Evolutionary conservation across 805 yeast species (phyloP).

Genomic region (Helenozyma baotianmanensis): DNA sequence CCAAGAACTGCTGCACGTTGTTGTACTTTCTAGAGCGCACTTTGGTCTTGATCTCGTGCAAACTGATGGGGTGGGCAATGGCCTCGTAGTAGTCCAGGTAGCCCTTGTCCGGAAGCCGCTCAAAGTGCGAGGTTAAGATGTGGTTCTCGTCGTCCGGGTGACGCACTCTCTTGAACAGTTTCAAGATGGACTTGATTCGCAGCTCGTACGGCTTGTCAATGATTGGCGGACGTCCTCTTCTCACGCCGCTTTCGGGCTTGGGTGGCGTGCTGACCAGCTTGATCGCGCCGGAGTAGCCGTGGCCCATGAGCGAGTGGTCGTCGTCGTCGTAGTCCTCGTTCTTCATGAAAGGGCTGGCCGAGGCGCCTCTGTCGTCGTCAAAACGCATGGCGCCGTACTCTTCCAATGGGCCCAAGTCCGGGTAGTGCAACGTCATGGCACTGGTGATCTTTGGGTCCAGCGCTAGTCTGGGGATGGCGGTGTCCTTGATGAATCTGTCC

Average conservation of each 20-base stretch:
- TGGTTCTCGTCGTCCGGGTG: slow-evolving; percentile 44
- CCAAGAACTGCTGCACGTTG: slow-evolving; percentile 69
- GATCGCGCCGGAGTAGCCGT: slow-evolving; percentile 2
- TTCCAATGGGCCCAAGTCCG: slow-evolving; percentile 63
- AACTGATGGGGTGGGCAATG: slow-evolving; percentile 57
- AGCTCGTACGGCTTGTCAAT: slow-evolving; percentile 90
- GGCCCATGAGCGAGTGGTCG: slow-evolving; percentile 6
- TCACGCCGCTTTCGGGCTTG: slow-evolving; percentile 43
- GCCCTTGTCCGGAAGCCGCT: slow-evolving; percentile 70
- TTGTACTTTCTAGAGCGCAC: slow-evolving; percentile 81
- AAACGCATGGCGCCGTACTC: slow-evolving; percentile 9
- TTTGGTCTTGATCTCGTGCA: slow-evolving; percentile 72
- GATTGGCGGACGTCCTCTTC: slow-evolving; percentile 87
- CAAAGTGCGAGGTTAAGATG: slow-evolving; percentile 62
- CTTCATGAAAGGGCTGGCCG: slow-evolving; percentile 9
- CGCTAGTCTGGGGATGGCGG: slow-evolving; percentile 45
- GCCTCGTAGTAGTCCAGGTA: slow-evolving; percentile 52
- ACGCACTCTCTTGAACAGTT: slow-evolving; percentile 71
- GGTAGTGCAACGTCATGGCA: slow-evolving; percentile 42
- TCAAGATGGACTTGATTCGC: slow-evolving; percentile 80
- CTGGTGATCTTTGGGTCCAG: slow-evolving; percentile 36
- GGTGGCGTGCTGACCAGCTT: slow-evolving; percentile 1
- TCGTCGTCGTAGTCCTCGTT: slow-evolving; percentile 16
- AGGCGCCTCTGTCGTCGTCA: slow-evolving; percentile 9
- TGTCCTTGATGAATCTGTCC: slow-evolving; percentile 46